Base-by-base conservation (phyloP, 2,329 filamentous ascomycete species). In the Didymella keratinophila region DNA sequence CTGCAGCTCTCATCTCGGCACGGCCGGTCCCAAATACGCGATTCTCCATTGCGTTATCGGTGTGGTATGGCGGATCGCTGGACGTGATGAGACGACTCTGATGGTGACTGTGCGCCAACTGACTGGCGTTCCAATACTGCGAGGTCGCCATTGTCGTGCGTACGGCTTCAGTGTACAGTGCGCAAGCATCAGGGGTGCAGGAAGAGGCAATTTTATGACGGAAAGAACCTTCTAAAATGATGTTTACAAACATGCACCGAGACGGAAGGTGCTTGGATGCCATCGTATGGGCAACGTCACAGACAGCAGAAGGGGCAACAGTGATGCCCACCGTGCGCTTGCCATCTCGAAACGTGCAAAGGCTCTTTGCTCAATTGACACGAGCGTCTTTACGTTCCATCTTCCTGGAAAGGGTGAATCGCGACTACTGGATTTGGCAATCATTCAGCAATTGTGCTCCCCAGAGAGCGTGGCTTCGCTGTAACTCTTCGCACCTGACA, bases 61-160 rank as follows among this genome's bases (percentile, higher is more conserved):
- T 44, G 51, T 3, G 23, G 54, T 56, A 39, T 52, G 56, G 63
- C 47, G 60, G 48, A 43, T 39, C 53, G 32, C 36, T 60, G 47
- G 57, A 43, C 52, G 44, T 58, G 41, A 37, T 50, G 28, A 47
- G 50, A 14, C 39, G n/a, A 43, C 50, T 48, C 46, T 60, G 60
- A 52, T 30, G 47, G 47, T 64, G 58, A 45, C 56, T 65, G 37
- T 58, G 21, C 50, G 64, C 61, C 46, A 58, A 52, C 44, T 48
- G 27, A 48, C 25, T 61, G 60, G 48, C 41, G 47, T 51, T 6
- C 41, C 41, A 55, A 21, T 44, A 30, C 45, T 54, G 50, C 18
- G 39, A 45, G 39, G 45, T 42, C 14, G 41, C n/a, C 45, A 58
- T 54, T 12, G 39, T 42, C n/a, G n/a, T 6, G 45, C 37, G 5